phyloP scores from a whole-genome alignment of 345 rosid species.

The Ceriops tagal region DNA sequence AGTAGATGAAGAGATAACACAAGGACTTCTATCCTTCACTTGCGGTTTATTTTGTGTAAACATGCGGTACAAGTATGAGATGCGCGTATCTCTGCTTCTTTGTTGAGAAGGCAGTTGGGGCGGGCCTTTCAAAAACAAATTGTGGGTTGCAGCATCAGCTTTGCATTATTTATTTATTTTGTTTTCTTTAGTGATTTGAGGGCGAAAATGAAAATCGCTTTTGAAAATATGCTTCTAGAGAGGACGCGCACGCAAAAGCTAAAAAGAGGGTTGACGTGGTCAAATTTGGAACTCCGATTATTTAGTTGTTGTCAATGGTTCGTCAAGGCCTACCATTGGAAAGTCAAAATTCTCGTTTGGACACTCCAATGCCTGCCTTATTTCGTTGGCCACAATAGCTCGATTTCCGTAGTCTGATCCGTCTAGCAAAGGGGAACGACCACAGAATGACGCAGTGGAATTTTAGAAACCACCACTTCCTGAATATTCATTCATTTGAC shows the following conservation, averaged over 20 bases:
- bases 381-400: no score
- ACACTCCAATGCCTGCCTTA: no score
- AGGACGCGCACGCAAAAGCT: slow-evolving; percentile 1
- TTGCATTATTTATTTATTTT: no score
- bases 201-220: not conserved
- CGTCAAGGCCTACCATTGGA: no score
- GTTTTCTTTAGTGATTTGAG: no score
- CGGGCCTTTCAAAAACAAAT: not conserved
- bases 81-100: not conserved
- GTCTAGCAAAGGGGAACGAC: no score
- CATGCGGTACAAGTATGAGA: not conserved
- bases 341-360: no score
- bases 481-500: no score
- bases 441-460: no score
- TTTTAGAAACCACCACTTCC: no score
- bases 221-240: not conserved
- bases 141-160: no score
- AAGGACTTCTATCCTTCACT: slow-evolving; percentile 27
- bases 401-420: no score
- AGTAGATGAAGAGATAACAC: slow-evolving; percentile 15
- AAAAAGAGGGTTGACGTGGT: slow-evolving; percentile 17
- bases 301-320: not conserved
- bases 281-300: slow-evolving; percentile 6
- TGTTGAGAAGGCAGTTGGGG: not conserved
- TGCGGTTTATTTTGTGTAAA: not conserved